These are phyloP conservation scores for Straminergon stramineum DNA, from an alignment of 225 moss, liverwort and hornwort genomes.

Conservation along the genomic window DNA sequence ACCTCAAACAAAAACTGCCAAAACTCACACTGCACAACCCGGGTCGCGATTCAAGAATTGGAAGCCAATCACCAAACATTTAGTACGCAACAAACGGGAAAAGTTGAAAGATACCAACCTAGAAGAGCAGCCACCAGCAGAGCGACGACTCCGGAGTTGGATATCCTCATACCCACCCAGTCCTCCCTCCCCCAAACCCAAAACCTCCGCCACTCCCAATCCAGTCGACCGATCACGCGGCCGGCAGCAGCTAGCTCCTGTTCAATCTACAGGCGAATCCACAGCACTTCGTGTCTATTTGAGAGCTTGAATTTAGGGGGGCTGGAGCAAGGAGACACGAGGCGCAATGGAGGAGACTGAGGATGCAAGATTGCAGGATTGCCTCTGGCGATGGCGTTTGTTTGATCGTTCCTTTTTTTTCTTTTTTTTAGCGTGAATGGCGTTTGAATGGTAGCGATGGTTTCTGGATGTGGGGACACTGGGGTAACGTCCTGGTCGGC, in stretches of 20 bases:
- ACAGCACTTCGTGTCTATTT: background rate
- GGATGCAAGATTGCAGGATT: background rate
- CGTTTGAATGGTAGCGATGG: background rate
- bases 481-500: background rate
- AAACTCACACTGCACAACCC: background rate
- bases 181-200: background rate
- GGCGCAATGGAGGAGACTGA: background rate
- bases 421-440: background rate
- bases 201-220: background rate
- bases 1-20: background rate
- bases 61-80: background rate
- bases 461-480: background rate
- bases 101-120: background rate
- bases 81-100: background rate
- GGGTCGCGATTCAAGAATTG: background rate
- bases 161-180: background rate
- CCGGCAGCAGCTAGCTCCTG: background rate
- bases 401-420: background rate
- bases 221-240: background rate
- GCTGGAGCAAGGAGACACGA: background rate
- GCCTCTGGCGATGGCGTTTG: background rate
- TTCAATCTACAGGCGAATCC: background rate
- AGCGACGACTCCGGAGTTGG: background rate
- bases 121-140: background rate
- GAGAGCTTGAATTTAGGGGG: background rate